These are phyloP conservation scores for Gracilaria vermiculophylla DNA, from an alignment of 23 red algal species.

Conservation along the genomic window DNA sequence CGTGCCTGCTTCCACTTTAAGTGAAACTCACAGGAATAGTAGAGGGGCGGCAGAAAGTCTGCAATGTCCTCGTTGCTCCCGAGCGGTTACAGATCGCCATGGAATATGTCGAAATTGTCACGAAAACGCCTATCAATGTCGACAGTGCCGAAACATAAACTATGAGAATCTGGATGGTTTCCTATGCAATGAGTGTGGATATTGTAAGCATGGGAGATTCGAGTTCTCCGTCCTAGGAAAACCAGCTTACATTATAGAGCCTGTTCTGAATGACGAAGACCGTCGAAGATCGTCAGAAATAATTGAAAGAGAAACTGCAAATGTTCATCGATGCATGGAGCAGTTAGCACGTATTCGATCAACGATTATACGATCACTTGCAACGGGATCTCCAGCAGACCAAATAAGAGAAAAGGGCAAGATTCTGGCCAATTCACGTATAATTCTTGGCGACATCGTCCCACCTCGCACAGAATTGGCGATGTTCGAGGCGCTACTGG, in stretches of 20 bases:
- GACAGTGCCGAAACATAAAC: slow-evolving; percentile 89
- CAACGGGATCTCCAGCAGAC: slow-evolving; percentile 35
- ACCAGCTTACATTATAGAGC: slow-evolving; percentile 64
- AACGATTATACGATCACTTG: slow-evolving; percentile 47
- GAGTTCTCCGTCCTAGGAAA: slow-evolving; percentile 57
- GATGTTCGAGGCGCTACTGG: slow-evolving; percentile 45
- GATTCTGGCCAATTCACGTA: not conserved
- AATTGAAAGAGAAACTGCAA: slow-evolving; percentile 70
- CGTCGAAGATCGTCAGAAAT: slow-evolving; percentile 46
- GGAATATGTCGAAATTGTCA: slow-evolving; percentile 85
- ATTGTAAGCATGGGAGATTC: slow-evolving; percentile 73
- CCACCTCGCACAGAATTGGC: slow-evolving; percentile 53
- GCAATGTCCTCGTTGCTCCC: slow-evolving; percentile 81
- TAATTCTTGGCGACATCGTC: slow-evolving; percentile 24
- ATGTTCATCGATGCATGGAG: slow-evolving; percentile 64
- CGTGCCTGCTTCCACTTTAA: not conserved
- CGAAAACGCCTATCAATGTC: slow-evolving; percentile 94
- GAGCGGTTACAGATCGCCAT: slow-evolving; percentile 69
- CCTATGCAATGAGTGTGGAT: slow-evolving; percentile 88
- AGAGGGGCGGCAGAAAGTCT: slow-evolving; percentile 13
- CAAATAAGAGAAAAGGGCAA: slow-evolving; percentile 10
- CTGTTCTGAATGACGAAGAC: slow-evolving; percentile 67
- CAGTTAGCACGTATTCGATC: slow-evolving; percentile 32
- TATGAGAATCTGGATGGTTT: slow-evolving; percentile 89
- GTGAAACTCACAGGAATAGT: not conserved